Conservation (phyloP, 495 filamentous ascomycete genomes). For the Penicillium maclennaniae region DNA sequence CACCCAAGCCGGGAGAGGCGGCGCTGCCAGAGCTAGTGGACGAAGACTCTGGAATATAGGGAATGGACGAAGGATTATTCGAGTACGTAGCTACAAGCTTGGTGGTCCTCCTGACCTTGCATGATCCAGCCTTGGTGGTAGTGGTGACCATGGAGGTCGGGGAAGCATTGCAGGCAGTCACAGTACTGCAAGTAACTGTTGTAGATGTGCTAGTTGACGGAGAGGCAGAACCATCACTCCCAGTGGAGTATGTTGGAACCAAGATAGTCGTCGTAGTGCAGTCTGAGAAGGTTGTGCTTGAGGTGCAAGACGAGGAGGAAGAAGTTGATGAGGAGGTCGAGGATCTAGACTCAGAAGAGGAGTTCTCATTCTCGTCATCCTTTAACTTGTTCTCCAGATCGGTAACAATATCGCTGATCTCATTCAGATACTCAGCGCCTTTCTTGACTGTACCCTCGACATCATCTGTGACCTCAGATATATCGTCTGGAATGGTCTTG, state of each 20-base stretch:
- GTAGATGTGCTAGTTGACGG: background rate
- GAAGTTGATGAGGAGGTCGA: conserved; percentile 1
- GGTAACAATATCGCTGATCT: background rate
- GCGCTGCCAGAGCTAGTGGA: background rate
- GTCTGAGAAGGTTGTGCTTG: background rate
- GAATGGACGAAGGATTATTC: background rate
- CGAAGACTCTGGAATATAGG: background rate
- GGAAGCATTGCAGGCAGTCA: background rate
- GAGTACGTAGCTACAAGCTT: background rate
- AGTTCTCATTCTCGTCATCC: background rate
- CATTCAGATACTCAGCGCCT: background rate
- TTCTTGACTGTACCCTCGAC: background rate
- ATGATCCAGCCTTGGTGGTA: background rate
- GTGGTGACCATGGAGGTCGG: background rate
- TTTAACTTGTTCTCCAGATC: background rate
- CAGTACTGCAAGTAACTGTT: background rate
- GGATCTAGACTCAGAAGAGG: background rate
- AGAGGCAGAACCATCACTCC: background rate
- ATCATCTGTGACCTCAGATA: background rate
- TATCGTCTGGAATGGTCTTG: background rate
- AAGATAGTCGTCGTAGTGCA: background rate
- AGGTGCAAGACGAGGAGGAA: background rate
- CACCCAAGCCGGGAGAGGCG: no score
- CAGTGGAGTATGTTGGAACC: background rate
- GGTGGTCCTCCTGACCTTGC: background rate